Evolutionary conservation across 2,329 filamentous ascomycete species (phyloP), one percentile per base, ranked within the genome.

Genomic region (Fusarium concolor): DNA sequence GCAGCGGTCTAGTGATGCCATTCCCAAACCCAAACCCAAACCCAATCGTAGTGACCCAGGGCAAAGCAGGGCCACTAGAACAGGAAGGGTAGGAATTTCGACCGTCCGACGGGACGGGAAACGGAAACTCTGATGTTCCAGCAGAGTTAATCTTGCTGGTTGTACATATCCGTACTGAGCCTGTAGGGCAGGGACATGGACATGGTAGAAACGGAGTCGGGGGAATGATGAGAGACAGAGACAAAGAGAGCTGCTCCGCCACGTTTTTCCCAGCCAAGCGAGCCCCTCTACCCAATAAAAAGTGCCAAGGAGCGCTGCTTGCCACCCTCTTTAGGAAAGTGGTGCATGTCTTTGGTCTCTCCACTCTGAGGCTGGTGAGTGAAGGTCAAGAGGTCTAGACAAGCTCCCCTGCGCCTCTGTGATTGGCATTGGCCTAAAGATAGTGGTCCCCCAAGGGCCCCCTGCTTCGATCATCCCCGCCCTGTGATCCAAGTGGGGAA

Each of bases 231-330:
- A 33, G 6, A 7, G 14, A 33, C 14, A 17, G 31, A 33, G 31
- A 33, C 31, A 10, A 8, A 26, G 42, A 49, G 29, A 29, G 33
- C 46, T n/a, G 59, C 70, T 72, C 70, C 70, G 70, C 70, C 67
- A 72, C 70, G 65, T 68, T 68, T 61, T 56, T 70, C 31, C 31
- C 61, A 45, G 61, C 67, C 64, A 61, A 12, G 10, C 29, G 8
- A 71, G 44, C 64, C 60, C 55, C 37, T 18, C 43, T 33, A 12
- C 31, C 37, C 20, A 38, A n/a, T 51, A 42, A 7, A 50, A 15
- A 22, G 17, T 14, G 29, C 29, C 29, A 31, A n/a, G 20, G 47
- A 63, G 52, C 64, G 64, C 63, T 42, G n/a, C 53, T 65, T 65
- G 49, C 17, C 33, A 67, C 45, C 64, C 54, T 65, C 15, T 55